Base-by-base conservation (phyloP, 805 yeast species). In the Metschnikowia shivogae region DNA sequence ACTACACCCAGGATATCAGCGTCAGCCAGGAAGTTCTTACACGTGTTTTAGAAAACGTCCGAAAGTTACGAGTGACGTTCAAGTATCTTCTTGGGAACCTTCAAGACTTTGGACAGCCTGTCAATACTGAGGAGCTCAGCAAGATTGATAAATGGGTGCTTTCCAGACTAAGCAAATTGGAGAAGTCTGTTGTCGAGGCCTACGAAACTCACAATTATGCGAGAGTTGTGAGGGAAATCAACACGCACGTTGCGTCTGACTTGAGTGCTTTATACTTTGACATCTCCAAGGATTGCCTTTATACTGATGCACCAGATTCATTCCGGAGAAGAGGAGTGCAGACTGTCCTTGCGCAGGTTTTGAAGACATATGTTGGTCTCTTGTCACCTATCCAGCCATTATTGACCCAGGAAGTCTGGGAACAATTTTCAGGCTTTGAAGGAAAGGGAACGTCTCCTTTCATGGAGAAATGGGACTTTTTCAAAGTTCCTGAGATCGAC, bases 331-430 rank as follows among this genome's bases (percentile, higher is more conserved):
- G 77, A 43, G 68, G 81, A 1, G 75, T 78, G 6, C 92, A 86
- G 61, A 81, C 86, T 3, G 92, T 85, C 0, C 68, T 93, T 41
- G 59, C 62, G 27, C 75, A 81, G 50, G 70, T 87, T 11, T 66
- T 89, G 13, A 71, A 70, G 35, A 73, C 81, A 0, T 86, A 89
- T 57, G 62, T 81, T n/a, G 76, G 86, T 0, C 61, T 87, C 1
- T 60, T 92, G 45, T 74, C 89, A 0, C 98, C 99, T 1, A 79
- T 93, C 1, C 65, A 85, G 32, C 99, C 99, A 1, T 61, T 88
- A 3, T 68, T 90, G 45, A 75, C 92, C 0, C 98, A 93, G 64
- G 97, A 93, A 58, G 89, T 80, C 0, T 90, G 97, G 96, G 78
- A 79, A 32, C 72, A 73, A 46, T 56, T 77, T 4, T 65, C 45